Conservation (phyloP, 352 stramenopile species). For the Pythium phragmitis region DNA sequence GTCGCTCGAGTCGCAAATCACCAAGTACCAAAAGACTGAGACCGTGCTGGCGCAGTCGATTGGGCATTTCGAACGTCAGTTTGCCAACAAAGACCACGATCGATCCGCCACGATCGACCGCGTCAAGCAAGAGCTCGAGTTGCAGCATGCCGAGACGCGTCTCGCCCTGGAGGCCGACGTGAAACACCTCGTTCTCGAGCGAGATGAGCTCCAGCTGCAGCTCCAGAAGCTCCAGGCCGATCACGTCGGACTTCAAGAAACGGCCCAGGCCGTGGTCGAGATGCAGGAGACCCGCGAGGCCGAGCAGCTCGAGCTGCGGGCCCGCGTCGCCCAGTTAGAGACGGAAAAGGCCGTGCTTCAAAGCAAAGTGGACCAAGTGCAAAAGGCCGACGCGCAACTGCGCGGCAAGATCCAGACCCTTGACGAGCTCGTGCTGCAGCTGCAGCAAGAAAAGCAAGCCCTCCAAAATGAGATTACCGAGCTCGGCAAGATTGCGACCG, state of each 20-base stretch:
- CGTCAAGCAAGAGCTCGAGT: slow-evolving; percentile 40
- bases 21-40: slow-evolving; percentile 75
- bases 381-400: slow-evolving; percentile 59
- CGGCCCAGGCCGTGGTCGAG: slow-evolving; percentile 19
- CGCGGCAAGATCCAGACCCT: slow-evolving; percentile 44
- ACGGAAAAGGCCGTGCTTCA: slow-evolving; percentile 68
- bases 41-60: slow-evolving; percentile 70
- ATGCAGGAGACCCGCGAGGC: slow-evolving; percentile 29
- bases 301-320: slow-evolving; percentile 34
- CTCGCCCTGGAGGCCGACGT: slow-evolving; percentile 36
- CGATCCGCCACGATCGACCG: slow-evolving; percentile 43
- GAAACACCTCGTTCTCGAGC: slow-evolving; percentile 27
- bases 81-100: slow-evolving; percentile 59
- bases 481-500: slow-evolving; percentile 54
- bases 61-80: slow-evolving; percentile 64
- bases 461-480: slow-evolving; percentile 53
- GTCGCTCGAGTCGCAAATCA: slow-evolving; percentile 42
- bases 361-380: slow-evolving; percentile 59
- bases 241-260: slow-evolving; percentile 29
- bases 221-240: slow-evolving; percentile 23
- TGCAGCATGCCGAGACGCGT: slow-evolving; percentile 36
- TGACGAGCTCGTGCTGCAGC: slow-evolving; percentile 38
- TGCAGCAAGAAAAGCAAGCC: slow-evolving; percentile 36
- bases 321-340: slow-evolving; percentile 42
- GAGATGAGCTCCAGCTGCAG: slow-evolving; percentile 21